Evolutionary conservation across 768 basidiomycete species (phyloP).

Genomic region (Boletus fagicola): DNA sequence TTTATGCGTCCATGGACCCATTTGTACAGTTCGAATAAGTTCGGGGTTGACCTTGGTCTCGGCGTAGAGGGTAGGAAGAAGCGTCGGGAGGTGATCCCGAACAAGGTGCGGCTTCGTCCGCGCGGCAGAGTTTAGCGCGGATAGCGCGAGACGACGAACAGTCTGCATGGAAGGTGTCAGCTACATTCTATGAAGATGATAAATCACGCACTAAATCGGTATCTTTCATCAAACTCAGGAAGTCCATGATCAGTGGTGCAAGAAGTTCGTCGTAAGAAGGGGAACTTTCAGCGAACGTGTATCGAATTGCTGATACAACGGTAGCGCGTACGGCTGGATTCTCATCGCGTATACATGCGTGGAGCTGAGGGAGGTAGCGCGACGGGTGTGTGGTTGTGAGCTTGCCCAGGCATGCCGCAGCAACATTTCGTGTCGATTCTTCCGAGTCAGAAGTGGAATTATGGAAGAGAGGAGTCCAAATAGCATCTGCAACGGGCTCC

Average conservation of each 20-base stretch:
- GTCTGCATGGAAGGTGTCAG: conserved; percentile 47
- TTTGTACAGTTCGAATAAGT: conserved; percentile 87
- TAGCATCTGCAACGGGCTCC: conserved; percentile 80
- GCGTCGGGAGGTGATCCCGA: conserved; percentile 70
- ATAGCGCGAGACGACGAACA: conserved; percentile 86
- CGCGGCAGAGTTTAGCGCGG: conserved; percentile 90
- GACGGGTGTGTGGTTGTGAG: conserved; percentile 89
- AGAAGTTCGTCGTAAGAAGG: conserved; percentile 88
- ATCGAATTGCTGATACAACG: conserved; percentile 88
- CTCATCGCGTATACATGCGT: conserved; percentile 69
- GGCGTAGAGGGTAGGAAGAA: conserved; percentile 81
- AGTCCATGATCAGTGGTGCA: conserved; percentile 84
- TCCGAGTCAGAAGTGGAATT: conserved; percentile 81
- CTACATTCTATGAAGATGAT: neutral
- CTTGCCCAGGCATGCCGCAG: conserved; percentile 95
- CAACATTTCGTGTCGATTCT: conserved; percentile 90
- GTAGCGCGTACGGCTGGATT: conserved; percentile 78
- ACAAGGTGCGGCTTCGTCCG: conserved; percentile 93
- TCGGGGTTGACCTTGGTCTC: conserved; percentile 79
- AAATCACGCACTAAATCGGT: conserved; percentile 65
- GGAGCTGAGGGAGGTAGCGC: conserved; percentile 88
- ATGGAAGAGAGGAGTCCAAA: conserved; percentile 92
- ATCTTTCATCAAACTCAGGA: conserved; percentile 89
- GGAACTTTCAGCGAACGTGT: conserved; percentile 84
- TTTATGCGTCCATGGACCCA: conserved; percentile 97